Base-by-base conservation (phyloP, 2,329 filamentous ascomycete species). In the Phialocephala subalpina region DNA sequence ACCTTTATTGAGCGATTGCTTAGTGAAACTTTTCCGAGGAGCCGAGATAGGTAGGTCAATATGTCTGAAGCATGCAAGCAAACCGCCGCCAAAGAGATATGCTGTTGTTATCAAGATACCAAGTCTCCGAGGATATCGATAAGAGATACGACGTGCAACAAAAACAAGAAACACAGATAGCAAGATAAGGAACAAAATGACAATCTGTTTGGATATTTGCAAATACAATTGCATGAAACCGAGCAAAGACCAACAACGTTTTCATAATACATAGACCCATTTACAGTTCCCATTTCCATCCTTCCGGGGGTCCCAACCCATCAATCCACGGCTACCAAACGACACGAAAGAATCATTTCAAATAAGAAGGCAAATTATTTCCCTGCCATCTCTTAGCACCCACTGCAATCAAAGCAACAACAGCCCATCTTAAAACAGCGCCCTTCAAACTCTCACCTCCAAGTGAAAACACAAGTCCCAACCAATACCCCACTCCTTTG, bases 401-500 rank as follows among this genome's bases (percentile, higher is more conserved):
- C 27, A 70, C 53, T 22, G 65, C 68, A 59, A 71, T 36, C 14
- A 71, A 52, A 25, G 60, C 65, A 9, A 70, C 63, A 25, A 71
- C n/a, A 22, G 64, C 67, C 71, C 68, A 73, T 45, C 68, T 60
- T 16, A 68, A 18, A 25, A 73, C 33, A 40, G 62, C 45, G 45
- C 60, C 58, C 53, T 64, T 67, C 18, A 66, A 77, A 65, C 80
- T 79, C 66, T 80, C 80, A 35, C 82, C 81, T 40, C 87, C 87
- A 45, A 89, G 80, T 8, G 82, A 78, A 20, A 85, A 67, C 38
- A 89, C 62, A 47, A 89, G 74, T 65, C 80, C 75, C 22, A 83
- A 1, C 84, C 86, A 90, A 77, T 89, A 89, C 49, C 75, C 77
- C 3, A 86, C 53, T 0, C 87, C 85, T 67, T 78, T 81, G 70